Conservation (phyloP, 768 basidiomycete genomes). For the Kwoniella botswanensis region DNA sequence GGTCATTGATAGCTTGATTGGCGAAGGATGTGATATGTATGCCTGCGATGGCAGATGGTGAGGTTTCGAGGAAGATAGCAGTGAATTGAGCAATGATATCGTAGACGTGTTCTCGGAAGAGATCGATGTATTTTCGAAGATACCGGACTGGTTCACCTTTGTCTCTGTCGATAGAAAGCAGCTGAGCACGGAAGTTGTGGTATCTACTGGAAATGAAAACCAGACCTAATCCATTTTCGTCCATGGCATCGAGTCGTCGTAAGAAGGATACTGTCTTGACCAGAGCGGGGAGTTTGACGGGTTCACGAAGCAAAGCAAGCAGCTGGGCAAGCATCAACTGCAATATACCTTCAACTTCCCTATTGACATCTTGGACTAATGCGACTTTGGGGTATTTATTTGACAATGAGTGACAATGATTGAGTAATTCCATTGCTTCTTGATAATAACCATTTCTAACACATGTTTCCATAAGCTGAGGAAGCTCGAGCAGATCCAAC, state of each 20-base stretch:
- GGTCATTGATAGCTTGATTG: conserved; percentile 57
- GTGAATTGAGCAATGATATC: conserved; percentile 88
- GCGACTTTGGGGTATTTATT: conserved; percentile 61
- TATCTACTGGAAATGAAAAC: conserved; percentile 80
- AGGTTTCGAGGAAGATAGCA: conserved; percentile 78
- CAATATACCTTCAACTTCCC: conserved; percentile 57
- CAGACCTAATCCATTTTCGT: conserved; percentile 75
- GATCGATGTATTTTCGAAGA: conserved; percentile 83
- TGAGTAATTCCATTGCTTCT: conserved; percentile 84
- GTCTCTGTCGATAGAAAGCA: conserved; percentile 67
- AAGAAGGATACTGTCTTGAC: conserved; percentile 90
- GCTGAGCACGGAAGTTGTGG: conserved; percentile 66
- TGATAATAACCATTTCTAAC: conserved; percentile 89
- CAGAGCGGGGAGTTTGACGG: conserved; percentile 82
- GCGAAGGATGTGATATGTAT: conserved; percentile 70
- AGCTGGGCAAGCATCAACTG: conserved; percentile 74
- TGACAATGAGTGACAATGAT: conserved; percentile 69
- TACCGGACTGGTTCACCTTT: conserved; percentile 76
- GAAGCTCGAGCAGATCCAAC: conserved; percentile 86
- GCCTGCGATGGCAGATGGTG: conserved; percentile 56
- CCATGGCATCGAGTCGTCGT: conserved; percentile 78
- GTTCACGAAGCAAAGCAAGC: conserved; percentile 76
- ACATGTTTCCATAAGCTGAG: conserved; percentile 88
- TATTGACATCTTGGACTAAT: conserved; percentile 66
- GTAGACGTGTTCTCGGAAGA: conserved; percentile 89